Evolutionary conservation across 805 yeast genomes (phyloP), one percentile per base, ranked within the genome.

Genomic region (Lipomyces orientalis): DNA sequence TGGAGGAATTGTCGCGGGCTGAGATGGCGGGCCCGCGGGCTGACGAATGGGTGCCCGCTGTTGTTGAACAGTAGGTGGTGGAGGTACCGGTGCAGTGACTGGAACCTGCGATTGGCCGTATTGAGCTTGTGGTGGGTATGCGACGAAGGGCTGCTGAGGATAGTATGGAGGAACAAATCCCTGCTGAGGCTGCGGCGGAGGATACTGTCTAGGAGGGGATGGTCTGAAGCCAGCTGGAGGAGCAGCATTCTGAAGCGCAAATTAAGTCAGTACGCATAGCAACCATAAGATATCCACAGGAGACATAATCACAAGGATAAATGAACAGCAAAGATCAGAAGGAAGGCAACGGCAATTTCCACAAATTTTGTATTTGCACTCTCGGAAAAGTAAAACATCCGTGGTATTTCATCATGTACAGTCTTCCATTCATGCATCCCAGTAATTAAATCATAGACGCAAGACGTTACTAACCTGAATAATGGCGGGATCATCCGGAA

Each of bases 271-370:
- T 39, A 29, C n/a, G n/a, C 19, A 52, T n/a, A 60, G 34, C 35
- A 60, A 37, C 19, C 10, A 29, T 25, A 25, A 29, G 5, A 10
- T 19, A 54, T 29, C 29, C n/a, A 46, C 51, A 14, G 19, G 12
- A 5, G 19, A 37, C 5, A 55, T 29, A 64, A 22, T 5, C 31
- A 39, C 51, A 2, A 49, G 22, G 22, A 46, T 1, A 64, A 43
- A 14, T 22, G 10, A 54, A 22, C 9, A 49, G 55, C 9, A 4
- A 34, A 25, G 35, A 39, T 80, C 83, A 80, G 83, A 79, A 80
- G 83, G 83, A 80, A 80, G 83, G 83, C 83, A 80, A 80, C 82
- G 80, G 80, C 71, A 68, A 65, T 74, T 62, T 76, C 80, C 73
- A 76, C 80, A 78, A 66, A 77, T 74, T 69, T 66, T 74, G 64